These are phyloP conservation scores for Lepidium didymum DNA, from an alignment of 345 rosid genomes.

Conservation along the genomic window DNA sequence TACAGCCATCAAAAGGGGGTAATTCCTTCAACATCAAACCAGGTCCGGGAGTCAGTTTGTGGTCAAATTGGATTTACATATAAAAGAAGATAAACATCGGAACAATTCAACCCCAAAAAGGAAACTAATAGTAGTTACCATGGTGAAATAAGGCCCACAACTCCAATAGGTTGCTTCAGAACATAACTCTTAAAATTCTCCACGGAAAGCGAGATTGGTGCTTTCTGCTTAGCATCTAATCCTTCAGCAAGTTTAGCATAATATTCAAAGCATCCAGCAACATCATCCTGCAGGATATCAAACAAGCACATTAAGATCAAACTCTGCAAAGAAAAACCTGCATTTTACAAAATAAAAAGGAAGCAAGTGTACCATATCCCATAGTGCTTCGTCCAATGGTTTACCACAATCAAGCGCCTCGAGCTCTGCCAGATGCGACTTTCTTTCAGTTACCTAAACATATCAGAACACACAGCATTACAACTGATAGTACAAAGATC, in stretches of 20 bases:
- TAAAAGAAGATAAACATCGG: background rate
- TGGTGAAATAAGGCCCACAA: slow-evolving; percentile 89
- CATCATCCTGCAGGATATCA: slow-evolving; percentile 69
- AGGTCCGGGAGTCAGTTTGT: background rate
- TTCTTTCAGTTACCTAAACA: slow-evolving; percentile 67
- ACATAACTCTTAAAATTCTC: slow-evolving; percentile 59
- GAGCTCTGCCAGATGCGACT: slow-evolving; percentile 61
- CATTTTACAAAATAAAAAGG: background rate
- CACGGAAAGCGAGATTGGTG: slow-evolving; percentile 78
- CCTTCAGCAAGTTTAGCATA: slow-evolving; percentile 96
- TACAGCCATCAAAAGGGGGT: slow-evolving; percentile 81
- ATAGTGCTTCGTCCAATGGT: slow-evolving; percentile 83
- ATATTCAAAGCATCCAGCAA: slow-evolving; percentile 84
- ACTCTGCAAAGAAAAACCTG: background rate
- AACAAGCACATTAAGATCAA: slow-evolving; percentile 15
- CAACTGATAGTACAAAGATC: background rate
- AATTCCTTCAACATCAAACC: slow-evolving; percentile 67
- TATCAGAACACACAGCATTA: background rate
- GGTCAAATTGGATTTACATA: background rate
- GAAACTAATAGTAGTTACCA: slow-evolving; percentile 34
- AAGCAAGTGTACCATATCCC: slow-evolving; percentile 66
- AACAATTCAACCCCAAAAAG: background rate
- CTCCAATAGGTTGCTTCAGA: slow-evolving; percentile 87
- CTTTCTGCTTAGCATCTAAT: slow-evolving; percentile 77
- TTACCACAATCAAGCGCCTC: slow-evolving; percentile 88